These are phyloP conservation scores for Copromyces sp. DNA, from an alignment of 495 filamentous ascomycete genomes.

Conservation along the genomic window DNA sequence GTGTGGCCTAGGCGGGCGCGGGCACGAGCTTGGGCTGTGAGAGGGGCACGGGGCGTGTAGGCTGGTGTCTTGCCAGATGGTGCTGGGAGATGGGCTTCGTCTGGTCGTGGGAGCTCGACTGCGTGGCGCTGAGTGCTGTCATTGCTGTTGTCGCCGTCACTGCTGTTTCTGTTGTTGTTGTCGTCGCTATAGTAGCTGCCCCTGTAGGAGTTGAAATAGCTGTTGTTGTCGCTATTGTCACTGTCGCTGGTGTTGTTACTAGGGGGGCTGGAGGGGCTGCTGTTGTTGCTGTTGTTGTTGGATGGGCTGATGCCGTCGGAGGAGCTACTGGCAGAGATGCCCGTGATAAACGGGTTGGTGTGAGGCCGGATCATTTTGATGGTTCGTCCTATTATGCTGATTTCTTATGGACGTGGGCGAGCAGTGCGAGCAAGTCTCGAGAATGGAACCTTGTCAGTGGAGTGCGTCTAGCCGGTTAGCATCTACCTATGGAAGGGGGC, in stretches of 20 bases:
- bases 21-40: not conserved
- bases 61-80: not conserved
- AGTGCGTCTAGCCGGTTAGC: not conserved
- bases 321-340: not conserved
- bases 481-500: not conserved
- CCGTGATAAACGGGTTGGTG: not conserved
- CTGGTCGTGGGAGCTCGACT: not conserved
- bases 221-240: too few species aligned
- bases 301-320: not conserved
- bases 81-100: not conserved
- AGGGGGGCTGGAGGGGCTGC: too few species aligned
- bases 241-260: too few species aligned
- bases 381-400: not conserved
- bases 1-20: not conserved
- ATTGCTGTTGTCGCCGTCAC: not conserved
- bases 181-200: too few species aligned
- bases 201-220: too few species aligned
- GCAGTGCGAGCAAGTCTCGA: not conserved
- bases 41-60: not conserved
- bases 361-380: not conserved
- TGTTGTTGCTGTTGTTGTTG: not conserved
- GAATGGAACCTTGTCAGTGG: not conserved
- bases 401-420: not conserved
- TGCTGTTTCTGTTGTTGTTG: not conserved
- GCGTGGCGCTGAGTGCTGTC: not conserved